Conservation (phyloP, 345 rosid genomes). For the Balakata baccata region DNA sequence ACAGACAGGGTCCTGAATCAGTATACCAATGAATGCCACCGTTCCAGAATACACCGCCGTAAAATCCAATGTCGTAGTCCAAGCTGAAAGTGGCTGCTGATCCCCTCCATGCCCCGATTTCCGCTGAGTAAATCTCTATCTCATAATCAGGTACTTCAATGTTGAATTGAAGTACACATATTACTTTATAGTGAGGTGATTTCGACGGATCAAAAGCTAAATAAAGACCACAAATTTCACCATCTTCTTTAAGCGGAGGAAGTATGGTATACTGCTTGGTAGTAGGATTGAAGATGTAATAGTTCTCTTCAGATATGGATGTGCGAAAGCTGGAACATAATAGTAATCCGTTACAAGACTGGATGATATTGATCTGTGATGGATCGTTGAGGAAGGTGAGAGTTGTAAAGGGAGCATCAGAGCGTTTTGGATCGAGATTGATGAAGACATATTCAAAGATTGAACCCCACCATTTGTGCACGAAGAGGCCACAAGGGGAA, state of each 20-base stretch:
- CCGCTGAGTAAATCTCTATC: conserved; percentile 38
- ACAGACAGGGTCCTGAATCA: conserved; percentile 13
- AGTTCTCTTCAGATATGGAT: neutral
- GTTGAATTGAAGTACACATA: conserved; percentile 20
- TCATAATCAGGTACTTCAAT: conserved; percentile 6
- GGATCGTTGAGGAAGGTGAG: conserved; percentile 30
- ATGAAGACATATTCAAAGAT: conserved; percentile 16
- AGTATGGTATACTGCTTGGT: conserved; percentile 33
- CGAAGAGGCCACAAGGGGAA: conserved; percentile 3
- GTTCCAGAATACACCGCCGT: conserved; percentile 24
- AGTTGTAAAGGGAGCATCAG: conserved; percentile 16
- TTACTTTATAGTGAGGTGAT: conserved; percentile 38
- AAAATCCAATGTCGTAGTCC: neutral
- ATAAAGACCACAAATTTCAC: conserved; percentile 13
- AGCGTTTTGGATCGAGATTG: conserved; percentile 12
- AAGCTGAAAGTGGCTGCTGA: conserved; percentile 15
- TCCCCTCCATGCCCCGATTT: conserved; percentile 34
- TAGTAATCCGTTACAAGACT: conserved; percentile 53
- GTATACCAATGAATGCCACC: conserved; percentile 37
- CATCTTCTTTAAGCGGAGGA: conserved; percentile 11
- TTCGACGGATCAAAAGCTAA: conserved; percentile 47
- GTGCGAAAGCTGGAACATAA: conserved; percentile 33
- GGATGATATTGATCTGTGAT: conserved; percentile 27
- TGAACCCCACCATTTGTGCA: neutral
- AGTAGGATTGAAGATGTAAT: conserved; percentile 41